Evolutionary conservation across 257 asterid genomes (phyloP).

Genomic region (Solanum etuberosum): DNA sequence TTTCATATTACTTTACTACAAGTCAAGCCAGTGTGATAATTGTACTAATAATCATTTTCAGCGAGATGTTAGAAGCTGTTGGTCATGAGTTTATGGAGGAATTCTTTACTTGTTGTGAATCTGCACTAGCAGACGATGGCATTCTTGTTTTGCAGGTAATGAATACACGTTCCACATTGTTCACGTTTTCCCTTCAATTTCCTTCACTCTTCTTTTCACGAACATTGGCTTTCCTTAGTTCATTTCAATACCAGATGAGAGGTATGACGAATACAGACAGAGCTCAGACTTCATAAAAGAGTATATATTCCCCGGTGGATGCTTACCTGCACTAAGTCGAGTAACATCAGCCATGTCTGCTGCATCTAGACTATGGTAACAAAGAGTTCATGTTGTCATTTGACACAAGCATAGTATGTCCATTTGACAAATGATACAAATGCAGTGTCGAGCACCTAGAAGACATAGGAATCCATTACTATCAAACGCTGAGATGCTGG

Average conservation of each 20-base stretch:
- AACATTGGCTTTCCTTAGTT: conserved; percentile 26
- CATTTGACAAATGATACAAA: background rate
- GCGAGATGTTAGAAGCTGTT: conserved; percentile 96
- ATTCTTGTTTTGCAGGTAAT: conserved; percentile 77
- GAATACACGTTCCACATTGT: background rate
- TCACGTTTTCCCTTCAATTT: background rate
- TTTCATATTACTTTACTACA: background rate
- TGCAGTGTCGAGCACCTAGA: conserved; percentile 89
- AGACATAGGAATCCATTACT: conserved; percentile 81
- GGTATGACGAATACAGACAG: conserved; percentile 62
- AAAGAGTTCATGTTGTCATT: background rate
- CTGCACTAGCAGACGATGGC: conserved; percentile 53
- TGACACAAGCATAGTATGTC: background rate
- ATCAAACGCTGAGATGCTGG: conserved; percentile 80
- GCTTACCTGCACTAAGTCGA: conserved; percentile 64
- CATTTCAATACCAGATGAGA: conserved; percentile 64
- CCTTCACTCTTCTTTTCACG: background rate
- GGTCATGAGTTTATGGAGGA: conserved; percentile 87
- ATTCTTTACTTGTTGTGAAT: conserved; percentile 60
- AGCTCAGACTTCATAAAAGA: conserved; percentile 82
- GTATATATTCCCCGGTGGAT: conserved; percentile 86
- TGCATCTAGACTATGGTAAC: conserved; percentile 69
- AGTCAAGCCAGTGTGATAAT: background rate
- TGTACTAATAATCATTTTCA: conserved; percentile 17
- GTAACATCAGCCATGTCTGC: conserved; percentile 76